These are phyloP conservation scores for Citrus sinensis DNA, from an alignment of 345 rosid genomes.

Conservation along the genomic window DVS_A1.0 CM039166.1:23160501-23161000, in stretches of 20 bases:
- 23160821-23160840: background rate
- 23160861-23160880: background rate
- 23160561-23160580: background rate
- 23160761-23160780: background rate
- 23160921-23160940: background rate
- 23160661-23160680: background rate
- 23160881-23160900: background rate
- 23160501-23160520: background rate
- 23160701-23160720: background rate
- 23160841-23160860: background rate
- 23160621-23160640: too few species aligned
- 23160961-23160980: background rate
- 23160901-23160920: background rate
- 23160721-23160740: slow-evolving; percentile 2
- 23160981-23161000: background rate
- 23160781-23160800: background rate
- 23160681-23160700: background rate
- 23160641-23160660: background rate
- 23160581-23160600: background rate
- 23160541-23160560: background rate
- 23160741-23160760: background rate
- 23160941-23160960: background rate
- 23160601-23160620: background rate
- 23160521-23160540: background rate
- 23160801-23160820: background rate